Percentiles rank a stretch among this genome's conserved stretches.
These are phyloP conservation scores for Elaeagnus macrophylla DNA, from an alignment of 306 rosid genomes.

Conservation along the genomic window DNA sequence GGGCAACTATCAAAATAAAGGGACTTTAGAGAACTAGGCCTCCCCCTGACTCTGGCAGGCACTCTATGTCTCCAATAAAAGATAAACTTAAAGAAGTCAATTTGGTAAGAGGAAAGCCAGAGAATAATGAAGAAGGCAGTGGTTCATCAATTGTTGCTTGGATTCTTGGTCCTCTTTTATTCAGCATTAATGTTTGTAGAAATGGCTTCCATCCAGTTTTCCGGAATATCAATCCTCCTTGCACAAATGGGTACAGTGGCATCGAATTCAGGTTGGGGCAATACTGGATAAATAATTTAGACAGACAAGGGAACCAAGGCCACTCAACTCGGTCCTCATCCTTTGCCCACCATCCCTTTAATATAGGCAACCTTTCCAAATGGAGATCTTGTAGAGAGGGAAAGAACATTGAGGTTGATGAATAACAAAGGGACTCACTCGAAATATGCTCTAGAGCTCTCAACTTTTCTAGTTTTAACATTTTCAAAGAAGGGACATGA, in stretches of 20 bases:
- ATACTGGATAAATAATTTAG: too few species aligned
- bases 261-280: too few species aligned
- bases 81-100: constrained; percentile 12
- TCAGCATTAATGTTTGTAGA: too few species aligned
- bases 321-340: too few species aligned
- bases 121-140: background rate
- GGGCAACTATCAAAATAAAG: constrained; percentile 3
- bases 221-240: too few species aligned
- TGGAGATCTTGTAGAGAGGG: constrained; percentile 5
- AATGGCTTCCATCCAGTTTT: too few species aligned
- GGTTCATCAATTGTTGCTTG: background rate
- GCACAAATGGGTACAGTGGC: too few species aligned
- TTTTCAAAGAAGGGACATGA: constrained; percentile 7
- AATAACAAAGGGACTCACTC: background rate
- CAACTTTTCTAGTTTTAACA: fast-evolving
- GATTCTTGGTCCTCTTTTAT: too few species aligned
- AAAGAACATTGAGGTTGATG: constrained; percentile 1
- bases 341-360: constrained; percentile 17
- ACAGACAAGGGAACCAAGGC: too few species aligned
- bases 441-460: background rate
- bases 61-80: background rate
- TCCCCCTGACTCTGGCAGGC: constrained; percentile 1
- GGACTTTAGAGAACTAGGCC: constrained; percentile 4
- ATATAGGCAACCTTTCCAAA: background rate
- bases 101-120: constrained; percentile 1